Percentiles rank a stretch among this genome's conserved stretches.
These are phyloP conservation scores for Paraphysoderma sedebokerense DNA, from an alignment of 371 early-diverging fungal species.

Conservation along the genomic window DNA sequence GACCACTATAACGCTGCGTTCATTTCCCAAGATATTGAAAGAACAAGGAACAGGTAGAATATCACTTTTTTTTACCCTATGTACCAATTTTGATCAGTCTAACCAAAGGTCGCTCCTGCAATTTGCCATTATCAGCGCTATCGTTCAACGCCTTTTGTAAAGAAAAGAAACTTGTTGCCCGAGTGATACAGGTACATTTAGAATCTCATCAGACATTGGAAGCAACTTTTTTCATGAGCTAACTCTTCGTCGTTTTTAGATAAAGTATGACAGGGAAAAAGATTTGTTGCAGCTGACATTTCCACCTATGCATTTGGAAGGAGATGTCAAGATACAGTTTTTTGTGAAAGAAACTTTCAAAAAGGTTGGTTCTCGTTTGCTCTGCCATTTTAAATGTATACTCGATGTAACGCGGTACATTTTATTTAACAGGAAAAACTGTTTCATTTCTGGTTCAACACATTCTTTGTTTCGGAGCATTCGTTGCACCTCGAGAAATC, in stretches of 20 bases:
- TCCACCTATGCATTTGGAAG: slow-evolving; percentile 12
- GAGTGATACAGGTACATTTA: no score
- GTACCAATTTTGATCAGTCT: neutral
- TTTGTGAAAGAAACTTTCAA: slow-evolving; percentile 13
- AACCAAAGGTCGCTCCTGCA: slow-evolving; percentile 3
- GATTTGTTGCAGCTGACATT: slow-evolving; percentile 14
- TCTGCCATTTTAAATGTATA: no score
- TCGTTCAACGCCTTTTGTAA: slow-evolving; percentile 8
- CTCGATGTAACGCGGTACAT: no score
- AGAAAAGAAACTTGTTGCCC: slow-evolving; percentile 9
- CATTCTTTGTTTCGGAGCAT: slow-evolving; percentile 16
- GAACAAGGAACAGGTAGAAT: slow-evolving; percentile 3
- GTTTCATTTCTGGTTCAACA: slow-evolving; percentile 32
- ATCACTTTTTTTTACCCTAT: slow-evolving; percentile 1
- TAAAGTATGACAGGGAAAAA: slow-evolving; percentile 5
- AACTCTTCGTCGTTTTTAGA: slow-evolving; percentile 5
- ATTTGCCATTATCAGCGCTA: slow-evolving; percentile 1
- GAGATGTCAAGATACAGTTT: slow-evolving; percentile 29
- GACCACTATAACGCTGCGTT: slow-evolving; percentile 7
- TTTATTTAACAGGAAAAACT: slow-evolving; percentile 8
- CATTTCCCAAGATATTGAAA: slow-evolving; percentile 10
- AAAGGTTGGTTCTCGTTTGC: slow-evolving; percentile 9
- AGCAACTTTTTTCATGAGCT: slow-evolving; percentile 1
- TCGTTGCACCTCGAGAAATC: slow-evolving; percentile 7
- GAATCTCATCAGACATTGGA: slow-evolving; percentile 6